Evolutionary conservation across 768 basidiomycete genomes (phyloP), one percentile per base, ranked within the genome.

Genomic region (Amanita molliuscula): DNA sequence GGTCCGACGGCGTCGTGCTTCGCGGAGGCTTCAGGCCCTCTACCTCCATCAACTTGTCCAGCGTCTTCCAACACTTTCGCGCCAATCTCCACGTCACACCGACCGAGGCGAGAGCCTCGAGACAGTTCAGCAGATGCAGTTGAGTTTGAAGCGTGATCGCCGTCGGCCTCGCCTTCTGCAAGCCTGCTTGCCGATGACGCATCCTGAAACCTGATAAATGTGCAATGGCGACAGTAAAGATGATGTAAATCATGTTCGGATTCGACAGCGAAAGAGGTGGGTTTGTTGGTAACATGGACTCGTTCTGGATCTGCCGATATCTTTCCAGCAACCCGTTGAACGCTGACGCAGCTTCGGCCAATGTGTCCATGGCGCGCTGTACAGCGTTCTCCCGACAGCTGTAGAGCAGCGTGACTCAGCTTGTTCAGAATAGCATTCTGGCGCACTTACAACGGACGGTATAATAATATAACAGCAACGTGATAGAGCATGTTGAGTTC

Each of bases 401-500:
- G 48, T 43, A 48, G 23, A 33, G 31, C 13, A 16, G 21, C 26
- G 36, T 26, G 42, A n/a, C 23, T 50, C 44, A 53, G 36, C 23
- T 49, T 20, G 11, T 38, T 23, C 44, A 11, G 38, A 11, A 40
- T 21, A 25, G 10, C 13, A 23, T 16, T 23, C 15, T 20, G 34
- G 41, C 25, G 21, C 18, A 29, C 59, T 53, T 48, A 61, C 59
- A 61, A 59, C 35, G 59, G 55, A n/a, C 59, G 55, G 28, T 57
- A 59, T 2, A 64, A 56, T 51, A 64, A 52, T 26, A 60, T 62
- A 18, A 59, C 51, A 4, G 60, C 61, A 21, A 62, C 57, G 23
- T 64, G 61, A 48, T 62, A 62, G 16, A 61, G 52, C 63, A 64
- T 62, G 28, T 64, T 61, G 34, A 57, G 54, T 50, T 64, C 63